Evolutionary conservation across 768 basidiomycete species (phyloP).

Genomic region (Pleurotus sapidus): DNA sequence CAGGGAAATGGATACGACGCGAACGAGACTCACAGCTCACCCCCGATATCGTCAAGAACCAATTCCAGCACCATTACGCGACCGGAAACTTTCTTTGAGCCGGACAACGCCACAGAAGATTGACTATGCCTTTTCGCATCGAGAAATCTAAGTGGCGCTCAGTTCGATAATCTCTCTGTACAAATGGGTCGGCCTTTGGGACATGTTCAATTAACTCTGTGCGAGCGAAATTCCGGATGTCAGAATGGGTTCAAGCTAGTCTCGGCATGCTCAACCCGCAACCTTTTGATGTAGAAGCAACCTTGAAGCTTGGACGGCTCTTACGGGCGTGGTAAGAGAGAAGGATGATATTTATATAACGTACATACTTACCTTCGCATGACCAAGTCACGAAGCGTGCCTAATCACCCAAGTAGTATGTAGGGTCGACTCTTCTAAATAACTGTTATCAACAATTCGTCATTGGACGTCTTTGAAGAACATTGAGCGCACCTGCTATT

Average conservation of each 20-base stretch:
- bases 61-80: not conserved
- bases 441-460: not conserved
- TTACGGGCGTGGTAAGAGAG: conserved; percentile 2
- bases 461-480: not conserved
- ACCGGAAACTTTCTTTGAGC: conserved; percentile 1
- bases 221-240: not conserved
- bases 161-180: conserved; percentile 1
- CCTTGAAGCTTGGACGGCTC: not conserved
- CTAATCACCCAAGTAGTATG: not conserved
- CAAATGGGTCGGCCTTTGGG: not conserved
- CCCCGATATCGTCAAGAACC: not conserved
- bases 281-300: not conserved
- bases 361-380: not conserved
- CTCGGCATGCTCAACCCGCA: not conserved
- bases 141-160: conserved; percentile 1
- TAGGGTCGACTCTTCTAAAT: not conserved
- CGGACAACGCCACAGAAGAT: conserved; percentile 5
- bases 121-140: not conserved
- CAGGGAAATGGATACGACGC: not conserved
- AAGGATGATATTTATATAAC: conserved; percentile 2
- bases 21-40: not conserved
- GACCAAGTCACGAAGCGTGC: not conserved
- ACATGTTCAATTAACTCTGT: not conserved
- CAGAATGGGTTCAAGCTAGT: not conserved
- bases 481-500: not conserved